phyloP scores from a whole-genome alignment of 1,284 basidiomycete genomes.

The Leccinum insolens region DNA sequence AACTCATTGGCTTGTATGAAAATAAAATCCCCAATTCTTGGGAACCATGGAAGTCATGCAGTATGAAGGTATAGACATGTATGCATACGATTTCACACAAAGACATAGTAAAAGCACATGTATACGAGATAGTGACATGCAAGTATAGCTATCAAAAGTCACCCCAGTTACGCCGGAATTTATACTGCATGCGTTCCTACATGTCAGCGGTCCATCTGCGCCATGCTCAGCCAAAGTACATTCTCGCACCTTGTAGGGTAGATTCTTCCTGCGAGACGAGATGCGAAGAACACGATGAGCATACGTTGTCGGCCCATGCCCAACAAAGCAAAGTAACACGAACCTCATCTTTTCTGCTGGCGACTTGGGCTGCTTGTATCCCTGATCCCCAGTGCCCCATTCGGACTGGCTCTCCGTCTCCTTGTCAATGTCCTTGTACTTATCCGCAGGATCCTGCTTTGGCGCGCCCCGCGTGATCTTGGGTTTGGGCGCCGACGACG shows the following conservation, averaged over 20 bases:
- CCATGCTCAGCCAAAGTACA: constrained; percentile 1
- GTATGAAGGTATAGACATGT: constrained; percentile 34
- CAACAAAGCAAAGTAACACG: not conserved
- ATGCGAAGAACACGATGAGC: not conserved
- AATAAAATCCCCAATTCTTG: no score
- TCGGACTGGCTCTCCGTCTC: constrained; percentile 56
- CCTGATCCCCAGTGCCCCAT: constrained; percentile 75
- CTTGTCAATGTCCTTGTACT: constrained; percentile 56
- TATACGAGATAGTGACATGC: constrained; percentile 16
- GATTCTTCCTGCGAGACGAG: constrained; percentile 57
- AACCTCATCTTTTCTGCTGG: constrained; percentile 72
- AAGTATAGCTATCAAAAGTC: constrained; percentile 60
- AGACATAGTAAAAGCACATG: constrained; percentile 5
- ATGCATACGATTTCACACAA: constrained; percentile 19
- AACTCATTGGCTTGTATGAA: no score
- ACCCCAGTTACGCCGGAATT: constrained; percentile 83
- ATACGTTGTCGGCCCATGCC: not conserved
- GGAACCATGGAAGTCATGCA: not conserved
- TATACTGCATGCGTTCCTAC: constrained; percentile 76
- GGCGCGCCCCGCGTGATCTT: constrained; percentile 59
- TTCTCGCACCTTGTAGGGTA: constrained; percentile 80
- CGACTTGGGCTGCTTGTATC: constrained; percentile 73
- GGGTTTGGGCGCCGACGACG: constrained; percentile 41
- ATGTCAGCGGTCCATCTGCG: constrained; percentile 43
- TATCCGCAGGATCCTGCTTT: constrained; percentile 64